Conservation (phyloP, 2,329 filamentous ascomycete genomes). For the Zelopaecilomyces penicillatus region DNA sequence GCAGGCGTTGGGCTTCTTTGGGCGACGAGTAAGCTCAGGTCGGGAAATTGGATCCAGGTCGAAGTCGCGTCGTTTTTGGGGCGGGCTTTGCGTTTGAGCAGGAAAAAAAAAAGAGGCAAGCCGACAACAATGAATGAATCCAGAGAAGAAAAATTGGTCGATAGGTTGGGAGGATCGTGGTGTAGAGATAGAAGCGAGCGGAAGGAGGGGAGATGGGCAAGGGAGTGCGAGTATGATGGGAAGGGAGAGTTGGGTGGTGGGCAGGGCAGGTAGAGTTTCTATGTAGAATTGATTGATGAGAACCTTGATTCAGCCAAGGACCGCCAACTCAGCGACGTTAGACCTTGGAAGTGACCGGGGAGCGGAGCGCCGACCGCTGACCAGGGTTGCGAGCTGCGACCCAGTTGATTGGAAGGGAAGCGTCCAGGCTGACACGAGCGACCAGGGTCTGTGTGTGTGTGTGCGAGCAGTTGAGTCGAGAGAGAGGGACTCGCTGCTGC, state of each 20-base stretch:
- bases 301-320: slow-evolving; percentile 11
- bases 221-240: slow-evolving; percentile 12
- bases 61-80: not conserved
- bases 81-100: not conserved
- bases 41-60: not conserved
- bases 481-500: too few species aligned
- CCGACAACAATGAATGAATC: not conserved
- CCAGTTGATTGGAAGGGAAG: slow-evolving; percentile 8
- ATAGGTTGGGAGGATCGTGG: slow-evolving; percentile 4
- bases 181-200: slow-evolving; percentile 7
- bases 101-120: not conserved
- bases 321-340: slow-evolving; percentile 10
- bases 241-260: slow-evolving; percentile 9
- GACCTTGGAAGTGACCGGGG: slow-evolving; percentile 12
- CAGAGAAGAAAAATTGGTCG: not conserved
- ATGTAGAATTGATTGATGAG: slow-evolving; percentile 4
- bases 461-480: not conserved
- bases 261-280: slow-evolving; percentile 4
- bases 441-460: slow-evolving; percentile 5
- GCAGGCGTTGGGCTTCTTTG: slow-evolving; percentile 5
- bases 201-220: slow-evolving; percentile 12
- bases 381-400: slow-evolving; percentile 8
- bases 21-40: slow-evolving; percentile 5
- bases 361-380: slow-evolving; percentile 12
- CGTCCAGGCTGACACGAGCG: slow-evolving; percentile 11